A percentile compares a stretch with the other conserved stretches of the same genome.
Conservation (phyloP, 768 basidiomycete species). For the Leccinum incarnatum region DNA sequence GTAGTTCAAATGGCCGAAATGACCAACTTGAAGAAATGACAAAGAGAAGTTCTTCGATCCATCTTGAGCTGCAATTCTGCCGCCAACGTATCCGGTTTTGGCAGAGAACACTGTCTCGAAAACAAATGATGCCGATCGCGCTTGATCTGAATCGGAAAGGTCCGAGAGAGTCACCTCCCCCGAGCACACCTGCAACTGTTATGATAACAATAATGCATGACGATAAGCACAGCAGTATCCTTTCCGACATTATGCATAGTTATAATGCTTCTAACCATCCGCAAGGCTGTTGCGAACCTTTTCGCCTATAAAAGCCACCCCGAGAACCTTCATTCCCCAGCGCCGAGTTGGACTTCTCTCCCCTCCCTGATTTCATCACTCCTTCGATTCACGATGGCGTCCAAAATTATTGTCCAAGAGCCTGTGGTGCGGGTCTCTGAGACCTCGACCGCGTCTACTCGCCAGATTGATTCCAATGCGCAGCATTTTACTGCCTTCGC, state of each 20-base stretch:
- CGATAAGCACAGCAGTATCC: background rate
- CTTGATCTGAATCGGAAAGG: background rate
- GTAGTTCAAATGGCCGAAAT: no score
- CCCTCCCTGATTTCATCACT: background rate
- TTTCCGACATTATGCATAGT: background rate
- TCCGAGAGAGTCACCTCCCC: background rate
- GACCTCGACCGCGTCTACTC: slow-evolving; percentile 13
- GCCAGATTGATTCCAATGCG: slow-evolving; percentile 2
- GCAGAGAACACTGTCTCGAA: no score
- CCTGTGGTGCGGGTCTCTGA: slow-evolving; percentile 19
- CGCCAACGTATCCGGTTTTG: no score
- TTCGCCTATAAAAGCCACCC: slow-evolving; percentile 23
- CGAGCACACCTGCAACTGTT: no score
- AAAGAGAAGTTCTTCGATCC: no score
- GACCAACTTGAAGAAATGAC: no score
- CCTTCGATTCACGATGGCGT: slow-evolving; percentile 16
- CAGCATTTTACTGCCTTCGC: slow-evolving; percentile 14
- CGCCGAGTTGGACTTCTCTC: background rate
- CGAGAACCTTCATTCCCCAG: background rate
- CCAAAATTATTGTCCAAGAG: slow-evolving; percentile 18
- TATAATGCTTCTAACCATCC: background rate
- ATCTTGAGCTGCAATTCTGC: no score
- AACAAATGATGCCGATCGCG: no score
- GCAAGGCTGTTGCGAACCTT: background rate
- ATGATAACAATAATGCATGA: background rate